Evolutionary conservation across 1,284 basidiomycete genomes (phyloP), one percentile per base, ranked within the genome.

Genomic region (Calocybe gambosa): DNA sequence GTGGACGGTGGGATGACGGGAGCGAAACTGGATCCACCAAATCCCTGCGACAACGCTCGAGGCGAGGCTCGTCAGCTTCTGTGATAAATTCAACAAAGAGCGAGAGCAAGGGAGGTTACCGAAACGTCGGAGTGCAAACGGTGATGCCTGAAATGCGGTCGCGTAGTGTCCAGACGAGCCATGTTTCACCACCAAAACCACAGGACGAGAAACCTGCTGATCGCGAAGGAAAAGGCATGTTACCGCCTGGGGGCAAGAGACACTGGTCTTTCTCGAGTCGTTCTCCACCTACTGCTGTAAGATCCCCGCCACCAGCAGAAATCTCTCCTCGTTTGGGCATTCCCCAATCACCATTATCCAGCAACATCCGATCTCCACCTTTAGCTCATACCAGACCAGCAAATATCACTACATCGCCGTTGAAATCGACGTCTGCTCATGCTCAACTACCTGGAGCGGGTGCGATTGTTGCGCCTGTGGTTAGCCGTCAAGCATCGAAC

Each of bases 51-150:
- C 53, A 54, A 51, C 63, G 60, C 44, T 70, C 64, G 16, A 65
- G 67, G 40, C 62, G 67, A 44, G 62, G 65, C 10, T 70, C 73
- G 31, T 60, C 67, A 9, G 57, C 65, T 3, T 67, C 63, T 13
- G 62, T 66, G 15, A 64, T 58, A 39, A 61, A 64, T 34, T 8
- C 4, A 6, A 56, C 49, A 28, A 52, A 59, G 39, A 67, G 60
- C 46, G 58, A 61, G 42, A 69, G 68, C 50, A 70, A 67, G 58
- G 79, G 73, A 60, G 69, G 71, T 56, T 85, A 85, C 54, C 70
- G 69, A 45, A 68, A 70, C 45, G 70, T 74, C 55, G 82, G 79
- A 53, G 74, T 83, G 52, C 83, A 86, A 64, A 84, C 82, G 44
- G 62, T 69, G 47, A 62, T 69, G 42, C 68, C 67, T 43, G 71